These are phyloP conservation scores for Phaffomyces antillensis DNA, from an alignment of 805 yeast genomes.

Conservation along the genomic window DNA sequence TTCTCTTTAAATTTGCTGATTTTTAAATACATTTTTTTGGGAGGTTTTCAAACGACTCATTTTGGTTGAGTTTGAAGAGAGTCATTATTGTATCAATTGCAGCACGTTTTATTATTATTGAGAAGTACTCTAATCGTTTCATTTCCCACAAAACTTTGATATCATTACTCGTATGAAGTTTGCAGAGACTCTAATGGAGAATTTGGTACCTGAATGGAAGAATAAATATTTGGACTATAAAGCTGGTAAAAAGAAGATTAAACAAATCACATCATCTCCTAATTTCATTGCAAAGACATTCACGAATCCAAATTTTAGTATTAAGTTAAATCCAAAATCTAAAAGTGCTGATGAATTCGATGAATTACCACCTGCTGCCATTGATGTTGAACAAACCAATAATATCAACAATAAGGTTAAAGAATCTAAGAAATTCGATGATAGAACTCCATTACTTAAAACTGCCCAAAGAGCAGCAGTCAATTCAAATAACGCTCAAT, in stretches of 20 bases:
- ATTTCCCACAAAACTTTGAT: too few species aligned
- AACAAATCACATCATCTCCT: conserved; percentile 18
- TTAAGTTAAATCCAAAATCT: background rate
- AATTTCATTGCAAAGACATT: conserved; percentile 2
- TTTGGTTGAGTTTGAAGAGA: too few species aligned
- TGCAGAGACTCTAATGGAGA: conserved; percentile 12
- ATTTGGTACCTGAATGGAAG: conserved; percentile 77
- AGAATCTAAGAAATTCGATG: conserved; percentile 9
- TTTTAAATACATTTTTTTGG: too few species aligned
- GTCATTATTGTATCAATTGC: too few species aligned
- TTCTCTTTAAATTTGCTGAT: too few species aligned
- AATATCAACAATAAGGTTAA: background rate
- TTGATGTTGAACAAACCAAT: conserved; percentile 1
- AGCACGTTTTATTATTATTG: too few species aligned
- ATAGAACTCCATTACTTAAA: conserved; percentile 19
- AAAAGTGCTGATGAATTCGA: conserved; percentile 4
- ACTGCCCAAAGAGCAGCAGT: conserved; percentile 4
- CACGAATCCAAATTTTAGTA: background rate
- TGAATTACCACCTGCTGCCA: conserved; percentile 21
- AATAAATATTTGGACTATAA: conserved; percentile 72
- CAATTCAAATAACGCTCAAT: background rate
- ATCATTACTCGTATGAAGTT: conserved; percentile 9
- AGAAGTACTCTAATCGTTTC: too few species aligned
- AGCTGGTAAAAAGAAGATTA: conserved; percentile 26
- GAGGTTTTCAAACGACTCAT: too few species aligned